These are phyloP conservation scores for Leccinum pseudoinsigne DNA, from an alignment of 1,284 basidiomycete species.

Conservation along the genomic window DNA sequence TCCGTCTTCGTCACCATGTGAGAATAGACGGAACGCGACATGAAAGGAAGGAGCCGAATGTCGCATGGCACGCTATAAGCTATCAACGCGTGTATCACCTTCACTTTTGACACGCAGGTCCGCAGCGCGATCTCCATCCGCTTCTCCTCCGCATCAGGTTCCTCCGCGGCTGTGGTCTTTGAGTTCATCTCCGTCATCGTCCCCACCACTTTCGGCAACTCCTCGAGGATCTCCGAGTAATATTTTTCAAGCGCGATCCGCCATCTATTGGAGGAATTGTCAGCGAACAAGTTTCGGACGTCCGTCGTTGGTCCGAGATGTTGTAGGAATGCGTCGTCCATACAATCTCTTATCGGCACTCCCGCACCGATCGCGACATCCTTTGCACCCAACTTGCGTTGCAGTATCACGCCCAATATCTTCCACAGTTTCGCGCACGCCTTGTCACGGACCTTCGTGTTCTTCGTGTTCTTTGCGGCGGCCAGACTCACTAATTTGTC, in stretches of 20 bases:
- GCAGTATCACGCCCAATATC: too few relatives aligned
- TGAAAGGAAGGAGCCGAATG: neutral
- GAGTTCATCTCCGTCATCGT: neutral
- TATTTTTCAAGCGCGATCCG: neutral
- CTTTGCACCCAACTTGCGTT: too few relatives aligned
- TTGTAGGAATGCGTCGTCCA: too few relatives aligned
- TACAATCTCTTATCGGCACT: too few relatives aligned
- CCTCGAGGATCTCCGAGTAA: neutral
- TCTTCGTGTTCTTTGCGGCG: too few relatives aligned
- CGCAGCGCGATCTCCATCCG: neutral
- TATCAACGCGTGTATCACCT: neutral
- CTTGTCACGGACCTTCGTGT: too few relatives aligned
- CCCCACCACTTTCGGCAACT: neutral
- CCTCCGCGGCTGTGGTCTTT: too few relatives aligned
- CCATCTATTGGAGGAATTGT: neutral
- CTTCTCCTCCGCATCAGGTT: neutral
- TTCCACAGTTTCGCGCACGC: too few relatives aligned
- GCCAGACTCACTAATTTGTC: too few relatives aligned
- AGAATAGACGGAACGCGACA: neutral
- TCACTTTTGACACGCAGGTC: neutral
- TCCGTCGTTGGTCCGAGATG: neutral
- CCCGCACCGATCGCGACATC: too few relatives aligned
- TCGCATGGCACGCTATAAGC: too few relatives aligned
- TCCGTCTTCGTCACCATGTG: neutral
- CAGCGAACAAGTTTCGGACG: neutral